Conservation (phyloP, 306 rosid species). For the Prunus mume region DNA sequence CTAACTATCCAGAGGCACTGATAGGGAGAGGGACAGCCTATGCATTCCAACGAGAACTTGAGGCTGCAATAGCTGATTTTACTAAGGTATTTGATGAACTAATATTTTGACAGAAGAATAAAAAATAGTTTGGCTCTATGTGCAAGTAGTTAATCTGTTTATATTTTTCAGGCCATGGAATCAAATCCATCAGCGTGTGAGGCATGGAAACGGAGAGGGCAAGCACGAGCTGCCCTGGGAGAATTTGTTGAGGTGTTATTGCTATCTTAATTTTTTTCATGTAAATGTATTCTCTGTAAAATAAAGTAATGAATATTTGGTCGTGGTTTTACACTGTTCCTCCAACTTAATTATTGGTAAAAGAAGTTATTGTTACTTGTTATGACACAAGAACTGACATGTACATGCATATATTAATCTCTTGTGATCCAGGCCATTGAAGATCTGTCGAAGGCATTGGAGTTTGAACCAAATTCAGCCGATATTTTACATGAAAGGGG, state of each 20-base stretch:
- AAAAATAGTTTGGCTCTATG: constrained; percentile 19
- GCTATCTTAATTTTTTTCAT: constrained; percentile 12
- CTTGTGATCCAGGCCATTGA: constrained; percentile 65
- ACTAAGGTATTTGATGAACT: constrained; percentile 59
- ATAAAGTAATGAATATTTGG: constrained; percentile 9
- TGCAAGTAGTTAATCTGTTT: constrained; percentile 16
- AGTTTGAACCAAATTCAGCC: constrained; percentile 71
- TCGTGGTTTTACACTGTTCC: constrained; percentile 1
- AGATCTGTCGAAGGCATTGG: constrained; percentile 85
- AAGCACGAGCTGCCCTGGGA: constrained; percentile 98
- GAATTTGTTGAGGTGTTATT: constrained; percentile 69
- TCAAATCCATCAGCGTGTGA: constrained; percentile 84
- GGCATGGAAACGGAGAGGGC: constrained; percentile 99
- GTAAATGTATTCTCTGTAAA: neutral
- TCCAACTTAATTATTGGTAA: neutral
- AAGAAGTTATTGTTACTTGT: constrained; percentile 15
- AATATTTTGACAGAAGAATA: constrained; percentile 18
- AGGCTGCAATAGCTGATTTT: constrained; percentile 89
- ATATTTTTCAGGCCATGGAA: constrained; percentile 72
- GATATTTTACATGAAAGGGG: constrained; percentile 95
- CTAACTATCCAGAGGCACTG: constrained; percentile 89
- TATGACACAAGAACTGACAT: constrained; percentile 16
- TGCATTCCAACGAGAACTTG: constrained; percentile 90
- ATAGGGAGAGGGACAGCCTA: constrained; percentile 96
- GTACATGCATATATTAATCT: constrained; percentile 14